These are phyloP conservation scores for Fraxinus latifolia DNA, from an alignment of 305 asterid genomes.

Conservation along the genomic window DNA sequence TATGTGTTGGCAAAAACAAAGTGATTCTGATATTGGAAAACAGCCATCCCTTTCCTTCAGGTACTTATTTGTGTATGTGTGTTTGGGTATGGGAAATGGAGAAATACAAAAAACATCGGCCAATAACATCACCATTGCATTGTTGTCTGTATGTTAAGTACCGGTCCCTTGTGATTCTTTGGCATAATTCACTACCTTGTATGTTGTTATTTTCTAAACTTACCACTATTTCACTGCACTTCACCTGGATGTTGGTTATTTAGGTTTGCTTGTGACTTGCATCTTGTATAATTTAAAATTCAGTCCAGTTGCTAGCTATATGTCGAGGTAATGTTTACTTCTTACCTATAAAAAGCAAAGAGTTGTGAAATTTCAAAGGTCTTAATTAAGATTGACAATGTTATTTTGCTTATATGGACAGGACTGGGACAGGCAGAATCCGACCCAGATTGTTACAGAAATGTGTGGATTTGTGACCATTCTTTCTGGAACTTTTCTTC, in stretches of 20 bases:
- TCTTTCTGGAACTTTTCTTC: constrained; percentile 94
- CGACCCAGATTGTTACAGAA: constrained; percentile 89
- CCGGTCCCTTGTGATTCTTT: background rate
- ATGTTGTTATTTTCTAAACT: background rate
- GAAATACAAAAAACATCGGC: background rate
- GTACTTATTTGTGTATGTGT: background rate
- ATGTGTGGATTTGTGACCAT: constrained; percentile 94
- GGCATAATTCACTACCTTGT: no score
- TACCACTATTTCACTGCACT: background rate
- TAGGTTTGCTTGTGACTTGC: background rate
- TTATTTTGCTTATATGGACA: constrained; percentile 29
- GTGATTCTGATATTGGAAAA: background rate
- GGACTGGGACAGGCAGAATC: constrained; percentile 98
- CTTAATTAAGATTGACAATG: constrained; percentile 8
- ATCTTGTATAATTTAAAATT: background rate
- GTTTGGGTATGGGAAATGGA: background rate
- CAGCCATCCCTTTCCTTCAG: background rate
- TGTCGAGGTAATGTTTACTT: background rate
- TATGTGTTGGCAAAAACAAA: background rate
- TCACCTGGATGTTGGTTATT: background rate
- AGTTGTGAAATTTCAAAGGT: background rate
- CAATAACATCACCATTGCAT: background rate
- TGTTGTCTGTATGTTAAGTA: background rate
- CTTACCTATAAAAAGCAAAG: background rate
- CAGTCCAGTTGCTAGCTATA: background rate